These are phyloP conservation scores for Malassezia caprae DNA, from an alignment of 1,284 basidiomycete species.

Conservation along the genomic window DNA sequence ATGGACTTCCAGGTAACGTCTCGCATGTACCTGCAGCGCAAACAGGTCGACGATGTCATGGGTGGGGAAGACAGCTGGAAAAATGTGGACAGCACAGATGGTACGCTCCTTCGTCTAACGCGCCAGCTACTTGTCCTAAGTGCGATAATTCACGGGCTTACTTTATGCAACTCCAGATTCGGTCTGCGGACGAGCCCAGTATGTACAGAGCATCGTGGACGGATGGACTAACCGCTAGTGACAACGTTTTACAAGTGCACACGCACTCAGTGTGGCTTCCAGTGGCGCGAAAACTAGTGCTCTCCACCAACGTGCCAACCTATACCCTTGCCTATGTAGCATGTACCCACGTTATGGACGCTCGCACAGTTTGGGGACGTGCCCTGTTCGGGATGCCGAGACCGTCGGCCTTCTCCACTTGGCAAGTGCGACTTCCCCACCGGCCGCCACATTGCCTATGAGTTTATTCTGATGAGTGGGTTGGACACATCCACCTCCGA, in stretches of 20 bases:
- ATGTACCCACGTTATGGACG: background rate
- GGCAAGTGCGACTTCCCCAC: background rate
- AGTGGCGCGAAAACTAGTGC: conserved; percentile 38
- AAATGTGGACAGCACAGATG: conserved; percentile 76
- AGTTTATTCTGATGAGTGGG: background rate
- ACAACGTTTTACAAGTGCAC: conserved; percentile 46
- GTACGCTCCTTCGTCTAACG: conserved; percentile 17
- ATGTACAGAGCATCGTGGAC: conserved; percentile 16
- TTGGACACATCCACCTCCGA: background rate
- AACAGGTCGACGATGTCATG: conserved; percentile 40
- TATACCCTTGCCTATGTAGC: background rate
- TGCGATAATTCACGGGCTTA: conserved; percentile 82
- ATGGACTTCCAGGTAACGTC: conserved; percentile 62
- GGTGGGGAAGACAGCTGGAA: conserved; percentile 72
- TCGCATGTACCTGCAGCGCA: conserved; percentile 28
- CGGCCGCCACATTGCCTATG: background rate
- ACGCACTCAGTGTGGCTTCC: conserved; percentile 29
- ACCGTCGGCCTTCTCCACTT: background rate
- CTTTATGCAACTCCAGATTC: conserved; percentile 90
- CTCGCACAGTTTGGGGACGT: background rate
- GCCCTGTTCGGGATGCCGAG: background rate
- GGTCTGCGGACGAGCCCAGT: conserved; percentile 59
- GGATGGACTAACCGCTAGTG: conserved; percentile 20
- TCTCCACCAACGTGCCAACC: background rate
- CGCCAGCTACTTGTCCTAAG: conserved; percentile 60